Percentiles rank a stretch among this genome's conserved stretches.
Conservation (phyloP, 805 yeast species). For the Isabelozyma gotoi region DNA sequence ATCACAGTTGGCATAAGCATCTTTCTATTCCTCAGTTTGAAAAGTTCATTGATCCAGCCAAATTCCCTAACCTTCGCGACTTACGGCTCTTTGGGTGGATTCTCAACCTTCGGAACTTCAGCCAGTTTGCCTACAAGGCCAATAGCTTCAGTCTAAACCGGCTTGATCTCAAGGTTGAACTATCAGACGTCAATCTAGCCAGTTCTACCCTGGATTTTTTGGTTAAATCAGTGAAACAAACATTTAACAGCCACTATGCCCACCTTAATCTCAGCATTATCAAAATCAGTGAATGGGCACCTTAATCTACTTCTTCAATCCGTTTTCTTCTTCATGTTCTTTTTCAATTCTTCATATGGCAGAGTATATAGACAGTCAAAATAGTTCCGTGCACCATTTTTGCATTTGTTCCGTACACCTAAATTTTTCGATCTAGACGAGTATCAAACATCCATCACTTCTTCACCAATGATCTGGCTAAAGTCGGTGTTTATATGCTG, state of each 20-base stretch:
- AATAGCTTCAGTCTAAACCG: background rate
- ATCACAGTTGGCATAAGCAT: constrained; percentile 7
- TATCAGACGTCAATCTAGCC: background rate
- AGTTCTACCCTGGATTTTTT: background rate
- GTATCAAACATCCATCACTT: no score
- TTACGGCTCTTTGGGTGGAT: constrained; percentile 23
- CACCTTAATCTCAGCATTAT: background rate
- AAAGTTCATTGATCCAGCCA: constrained; percentile 10
- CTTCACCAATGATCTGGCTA: background rate
- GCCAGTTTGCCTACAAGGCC: background rate
- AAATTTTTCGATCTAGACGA: background rate
- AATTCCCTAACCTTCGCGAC: constrained; percentile 14
- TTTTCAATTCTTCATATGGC: background rate
- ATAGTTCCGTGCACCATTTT: no score
- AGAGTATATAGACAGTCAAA: background rate
- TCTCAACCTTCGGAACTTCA: constrained; percentile 8
- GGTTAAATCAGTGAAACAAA: background rate
- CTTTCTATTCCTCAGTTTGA: constrained; percentile 7
- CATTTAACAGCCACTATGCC: background rate
- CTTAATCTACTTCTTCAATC: background rate
- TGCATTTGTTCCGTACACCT: background rate
- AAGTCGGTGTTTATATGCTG: background rate
- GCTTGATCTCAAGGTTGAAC: background rate
- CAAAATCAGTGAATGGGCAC: background rate
- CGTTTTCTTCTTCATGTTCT: no score